Evolutionary conservation across 345 rosid species (phyloP).

Genomic region (Litchi chinensis): DNA sequence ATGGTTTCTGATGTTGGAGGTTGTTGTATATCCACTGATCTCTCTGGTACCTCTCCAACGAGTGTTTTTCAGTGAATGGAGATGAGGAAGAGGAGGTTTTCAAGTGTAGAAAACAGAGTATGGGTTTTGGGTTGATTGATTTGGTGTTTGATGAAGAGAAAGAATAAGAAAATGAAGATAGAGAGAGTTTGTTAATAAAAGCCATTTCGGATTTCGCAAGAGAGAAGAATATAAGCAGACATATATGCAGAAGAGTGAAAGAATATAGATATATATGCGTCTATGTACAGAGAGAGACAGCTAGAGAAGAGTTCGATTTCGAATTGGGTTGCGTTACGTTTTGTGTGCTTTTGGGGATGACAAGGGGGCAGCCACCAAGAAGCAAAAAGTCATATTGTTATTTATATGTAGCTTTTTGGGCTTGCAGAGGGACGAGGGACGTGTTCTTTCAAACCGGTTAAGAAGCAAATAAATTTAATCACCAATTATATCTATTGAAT

Average conservation of each 20-base stretch:
- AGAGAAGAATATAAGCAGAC: not conserved
- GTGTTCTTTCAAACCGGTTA: not conserved
- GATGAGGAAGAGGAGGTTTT: slow-evolving; percentile 38
- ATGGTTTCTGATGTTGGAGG: slow-evolving; percentile 8
- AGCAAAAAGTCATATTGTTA: too few relatives aligned
- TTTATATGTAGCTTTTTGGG: slow-evolving; percentile 22
- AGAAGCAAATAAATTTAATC: too few relatives aligned
- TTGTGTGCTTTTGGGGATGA: not conserved
- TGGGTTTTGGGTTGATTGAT: slow-evolving; percentile 22
- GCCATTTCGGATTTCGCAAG: slow-evolving; percentile 28
- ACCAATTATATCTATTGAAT: too few relatives aligned
- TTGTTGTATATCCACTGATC: slow-evolving; percentile 66
- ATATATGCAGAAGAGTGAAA: not conserved
- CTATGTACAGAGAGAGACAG: slow-evolving; percentile 14
- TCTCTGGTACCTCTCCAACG: slow-evolving; percentile 58
- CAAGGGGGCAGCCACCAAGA: slow-evolving; percentile 21
- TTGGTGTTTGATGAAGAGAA: slow-evolving; percentile 19
- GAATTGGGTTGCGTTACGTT: not conserved
- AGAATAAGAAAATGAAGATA: slow-evolving; percentile 22
- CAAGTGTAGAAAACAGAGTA: slow-evolving; percentile 37
- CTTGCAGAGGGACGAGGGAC: not conserved
- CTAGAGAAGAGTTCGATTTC: not conserved
- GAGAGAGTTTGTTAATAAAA: slow-evolving; percentile 30
- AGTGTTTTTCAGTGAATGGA: slow-evolving; percentile 76
- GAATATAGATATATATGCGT: slow-evolving; percentile 12